Conservation (phyloP, 2,329 filamentous ascomycete species). For the Cercospora beticola region DNA sequence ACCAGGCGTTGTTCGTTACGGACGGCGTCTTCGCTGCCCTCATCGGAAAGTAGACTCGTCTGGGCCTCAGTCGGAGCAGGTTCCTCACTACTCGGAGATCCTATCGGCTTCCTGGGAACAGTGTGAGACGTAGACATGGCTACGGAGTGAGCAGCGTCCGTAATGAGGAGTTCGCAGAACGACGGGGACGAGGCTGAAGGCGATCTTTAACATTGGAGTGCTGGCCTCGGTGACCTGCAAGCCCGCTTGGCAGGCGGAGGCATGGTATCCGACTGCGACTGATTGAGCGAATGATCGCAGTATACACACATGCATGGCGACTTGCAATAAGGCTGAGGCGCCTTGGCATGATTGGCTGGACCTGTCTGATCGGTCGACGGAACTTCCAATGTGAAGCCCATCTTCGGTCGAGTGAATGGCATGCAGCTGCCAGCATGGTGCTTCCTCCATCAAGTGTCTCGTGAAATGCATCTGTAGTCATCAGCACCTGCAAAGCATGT, state of each 20-base stretch:
- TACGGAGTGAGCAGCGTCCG: neutral
- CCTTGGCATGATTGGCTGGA: neutral
- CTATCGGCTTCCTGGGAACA: no score
- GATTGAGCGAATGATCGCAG: neutral
- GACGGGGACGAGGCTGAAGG: neutral
- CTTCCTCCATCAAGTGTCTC: neutral
- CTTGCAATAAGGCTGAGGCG: neutral
- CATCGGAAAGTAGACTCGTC: no score
- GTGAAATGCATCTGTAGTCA: neutral
- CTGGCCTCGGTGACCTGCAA: neutral
- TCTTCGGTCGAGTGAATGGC: no score
- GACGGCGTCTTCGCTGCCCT: no score
- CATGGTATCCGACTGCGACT: neutral
- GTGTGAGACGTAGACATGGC: neutral
- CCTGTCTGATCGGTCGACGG: neutral
- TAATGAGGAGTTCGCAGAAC: neutral
- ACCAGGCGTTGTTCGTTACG: no score
- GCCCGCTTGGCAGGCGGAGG: neutral
- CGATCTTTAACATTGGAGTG: neutral
- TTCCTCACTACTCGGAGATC: no score
- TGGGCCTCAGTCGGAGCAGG: no score
- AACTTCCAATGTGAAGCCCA: neutral
- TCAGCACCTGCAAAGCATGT: no score
- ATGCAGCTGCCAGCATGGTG: neutral
- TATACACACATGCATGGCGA: neutral